Evolutionary conservation across 1,284 basidiomycete species (phyloP).

Genomic region (Mixia osmundae): DNA sequence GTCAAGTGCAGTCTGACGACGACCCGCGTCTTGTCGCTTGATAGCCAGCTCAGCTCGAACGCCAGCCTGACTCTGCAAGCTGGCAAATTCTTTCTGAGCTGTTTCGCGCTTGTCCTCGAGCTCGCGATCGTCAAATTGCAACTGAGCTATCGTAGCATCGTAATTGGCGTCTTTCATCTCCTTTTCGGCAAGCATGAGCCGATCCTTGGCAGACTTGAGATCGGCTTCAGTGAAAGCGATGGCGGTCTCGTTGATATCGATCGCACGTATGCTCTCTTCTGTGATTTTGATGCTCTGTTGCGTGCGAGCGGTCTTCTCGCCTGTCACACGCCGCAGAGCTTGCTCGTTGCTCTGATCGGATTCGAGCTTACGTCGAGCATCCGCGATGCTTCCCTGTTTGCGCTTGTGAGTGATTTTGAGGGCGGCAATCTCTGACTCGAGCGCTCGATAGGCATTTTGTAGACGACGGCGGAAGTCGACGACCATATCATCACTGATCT

Average conservation of each 20-base stretch:
- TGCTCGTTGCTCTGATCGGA: slow-evolving; percentile 25
- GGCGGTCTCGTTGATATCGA: slow-evolving; percentile 33
- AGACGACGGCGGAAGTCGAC: slow-evolving; percentile 42
- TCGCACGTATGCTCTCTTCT: slow-evolving; percentile 23
- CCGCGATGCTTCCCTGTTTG: no score
- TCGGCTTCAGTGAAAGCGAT: slow-evolving; percentile 22
- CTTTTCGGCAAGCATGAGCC: slow-evolving; percentile 33
- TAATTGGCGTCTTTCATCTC: slow-evolving; percentile 39
- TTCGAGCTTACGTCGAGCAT: slow-evolving; percentile 36
- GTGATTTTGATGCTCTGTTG: slow-evolving; percentile 11
- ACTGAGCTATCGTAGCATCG: slow-evolving; percentile 43
- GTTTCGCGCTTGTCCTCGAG: slow-evolving; percentile 49
- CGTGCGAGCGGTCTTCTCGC: slow-evolving; percentile 4
- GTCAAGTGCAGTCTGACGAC: no score
- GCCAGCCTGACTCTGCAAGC: slow-evolving; percentile 57
- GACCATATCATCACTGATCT: slow-evolving; percentile 41
- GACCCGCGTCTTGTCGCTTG: slow-evolving; percentile 44
- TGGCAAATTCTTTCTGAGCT: slow-evolving; percentile 45
- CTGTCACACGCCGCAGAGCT: slow-evolving; percentile 6
- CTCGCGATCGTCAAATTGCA: slow-evolving; percentile 30
- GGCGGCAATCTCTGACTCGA: no score
- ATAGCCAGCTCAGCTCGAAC: slow-evolving; percentile 55
- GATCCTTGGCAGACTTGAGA: slow-evolving; percentile 34
- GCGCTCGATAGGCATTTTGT: no score
- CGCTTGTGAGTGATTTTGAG: no score